Conservation (phyloP, 108 stramenopile species). For the Cylindrotheca closterium region DNA sequence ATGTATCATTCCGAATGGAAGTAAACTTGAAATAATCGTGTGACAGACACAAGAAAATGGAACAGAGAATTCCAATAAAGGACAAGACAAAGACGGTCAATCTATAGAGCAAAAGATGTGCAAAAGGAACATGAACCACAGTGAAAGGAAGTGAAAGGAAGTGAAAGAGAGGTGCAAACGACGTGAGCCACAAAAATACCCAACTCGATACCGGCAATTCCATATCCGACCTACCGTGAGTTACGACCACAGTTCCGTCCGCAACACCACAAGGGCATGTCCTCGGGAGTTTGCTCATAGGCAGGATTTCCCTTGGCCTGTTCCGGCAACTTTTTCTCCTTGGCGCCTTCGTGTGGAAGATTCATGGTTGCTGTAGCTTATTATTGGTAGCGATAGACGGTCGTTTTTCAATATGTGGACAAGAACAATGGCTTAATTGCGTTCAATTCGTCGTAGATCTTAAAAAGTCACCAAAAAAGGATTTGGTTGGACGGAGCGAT, state of each 20-base stretch:
- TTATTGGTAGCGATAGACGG: no score
- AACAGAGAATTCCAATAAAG: slow-evolving; percentile 20
- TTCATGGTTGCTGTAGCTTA: slow-evolving; percentile 18
- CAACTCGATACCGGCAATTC: no score
- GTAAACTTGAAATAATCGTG: slow-evolving; percentile 27
- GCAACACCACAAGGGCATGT: slow-evolving; percentile 45
- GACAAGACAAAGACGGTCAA: slow-evolving; percentile 19
- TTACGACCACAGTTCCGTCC: slow-evolving; percentile 39
- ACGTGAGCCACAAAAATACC: no score
- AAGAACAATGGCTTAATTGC: no score
- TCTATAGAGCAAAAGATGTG: slow-evolving; percentile 1
- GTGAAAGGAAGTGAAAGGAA: no score
- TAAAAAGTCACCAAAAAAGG: no score
- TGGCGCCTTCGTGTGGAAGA: slow-evolving; percentile 10
- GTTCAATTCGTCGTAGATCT: no score
- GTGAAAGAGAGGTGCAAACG: no score
- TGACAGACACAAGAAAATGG: slow-evolving; percentile 22
- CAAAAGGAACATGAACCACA: not conserved
- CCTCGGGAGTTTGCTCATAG: slow-evolving; percentile 43
- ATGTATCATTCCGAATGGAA: slow-evolving; percentile 32
- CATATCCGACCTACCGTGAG: no score
- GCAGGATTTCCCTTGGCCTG: slow-evolving; percentile 38
- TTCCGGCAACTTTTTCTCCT: slow-evolving; percentile 15
- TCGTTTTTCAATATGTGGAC: no score
- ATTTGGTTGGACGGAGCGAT: no score